phyloP scores from a whole-genome alignment of 306 rosid species.

The Dalbergia cochinchinensis region DNA sequence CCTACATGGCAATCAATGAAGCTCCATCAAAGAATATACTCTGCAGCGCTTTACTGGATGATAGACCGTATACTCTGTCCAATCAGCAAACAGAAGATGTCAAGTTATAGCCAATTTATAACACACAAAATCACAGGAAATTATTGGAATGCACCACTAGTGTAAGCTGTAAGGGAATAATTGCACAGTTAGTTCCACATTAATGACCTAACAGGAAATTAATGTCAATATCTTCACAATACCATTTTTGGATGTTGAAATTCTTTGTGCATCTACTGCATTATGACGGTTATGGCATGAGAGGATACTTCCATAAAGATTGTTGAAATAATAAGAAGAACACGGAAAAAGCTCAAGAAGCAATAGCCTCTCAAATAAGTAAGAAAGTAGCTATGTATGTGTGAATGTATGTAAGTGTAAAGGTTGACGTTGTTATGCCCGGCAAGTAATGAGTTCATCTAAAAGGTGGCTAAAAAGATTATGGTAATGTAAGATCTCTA shows the following conservation, averaged over 20 bases:
- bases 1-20: conserved; percentile 30
- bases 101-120: neutral
- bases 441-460: neutral
- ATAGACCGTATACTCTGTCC: conserved; percentile 24
- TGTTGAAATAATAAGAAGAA: too few species aligned
- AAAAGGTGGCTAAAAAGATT: conserved; percentile 10
- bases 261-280: neutral
- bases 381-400: too few species aligned
- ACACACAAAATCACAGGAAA: neutral
- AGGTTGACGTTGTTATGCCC: neutral
- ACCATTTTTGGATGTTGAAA: conserved; percentile 11
- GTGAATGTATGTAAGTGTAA: too few species aligned
- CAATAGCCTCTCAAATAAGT: too few species aligned
- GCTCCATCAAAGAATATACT: conserved; percentile 30
- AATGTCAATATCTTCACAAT: neutral
- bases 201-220: neutral
- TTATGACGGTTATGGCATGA: too few species aligned
- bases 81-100: conserved; percentile 8
- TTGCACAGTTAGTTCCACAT: neutral
- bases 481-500: neutral
- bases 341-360: too few species aligned
- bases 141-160: neutral
- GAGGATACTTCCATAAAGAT: too few species aligned
- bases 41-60: neutral
- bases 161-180: neutral